Evolutionary conservation across 2,329 filamentous ascomycete species (phyloP).

Genomic region (Xylaria sp.): DNA sequence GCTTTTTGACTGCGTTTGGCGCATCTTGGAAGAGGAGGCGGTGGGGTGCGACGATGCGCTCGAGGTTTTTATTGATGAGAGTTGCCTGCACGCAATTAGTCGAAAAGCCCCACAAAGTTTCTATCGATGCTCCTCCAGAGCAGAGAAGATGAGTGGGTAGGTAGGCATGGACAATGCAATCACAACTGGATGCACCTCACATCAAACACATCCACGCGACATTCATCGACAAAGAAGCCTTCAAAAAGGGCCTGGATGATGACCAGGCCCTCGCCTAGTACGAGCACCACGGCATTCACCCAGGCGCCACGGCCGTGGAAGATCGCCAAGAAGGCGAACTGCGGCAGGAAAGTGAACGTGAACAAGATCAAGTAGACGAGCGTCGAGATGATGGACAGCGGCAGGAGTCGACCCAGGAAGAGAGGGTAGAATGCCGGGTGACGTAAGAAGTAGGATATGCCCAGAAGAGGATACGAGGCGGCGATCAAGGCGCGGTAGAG

Average conservation of each 20-base stretch:
- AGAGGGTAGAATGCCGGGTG: constrained; percentile 80
- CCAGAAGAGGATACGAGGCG: constrained; percentile 57
- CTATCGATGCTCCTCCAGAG: no score
- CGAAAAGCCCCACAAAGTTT: background rate
- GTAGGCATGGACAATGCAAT: background rate
- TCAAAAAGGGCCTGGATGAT: constrained; percentile 68
- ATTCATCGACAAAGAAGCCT: constrained; percentile 76
- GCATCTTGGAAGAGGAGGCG: constrained; percentile 62
- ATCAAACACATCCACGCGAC: constrained; percentile 77
- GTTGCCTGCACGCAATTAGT: constrained; percentile 47
- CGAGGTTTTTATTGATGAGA: constrained; percentile 67
- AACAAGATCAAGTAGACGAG: constrained; percentile 84
- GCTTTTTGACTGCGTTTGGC: constrained; percentile 67
- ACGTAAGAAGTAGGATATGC: constrained; percentile 74
- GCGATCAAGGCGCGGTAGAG: constrained; percentile 41
- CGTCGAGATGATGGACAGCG: constrained; percentile 73
- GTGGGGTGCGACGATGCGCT: constrained; percentile 61
- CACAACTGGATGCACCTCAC: constrained; percentile 40
- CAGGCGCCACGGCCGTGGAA: constrained; percentile 88
- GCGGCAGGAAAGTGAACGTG: constrained; percentile 79
- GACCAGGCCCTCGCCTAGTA: constrained; percentile 75
- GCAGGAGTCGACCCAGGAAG: constrained; percentile 70
- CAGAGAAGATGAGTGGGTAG: background rate
- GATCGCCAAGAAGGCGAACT: constrained; percentile 81
- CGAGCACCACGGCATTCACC: constrained; percentile 80